phyloP scores from a whole-genome alignment of 2,329 filamentous ascomycete species.

The Lithohypha guttulata region DNA sequence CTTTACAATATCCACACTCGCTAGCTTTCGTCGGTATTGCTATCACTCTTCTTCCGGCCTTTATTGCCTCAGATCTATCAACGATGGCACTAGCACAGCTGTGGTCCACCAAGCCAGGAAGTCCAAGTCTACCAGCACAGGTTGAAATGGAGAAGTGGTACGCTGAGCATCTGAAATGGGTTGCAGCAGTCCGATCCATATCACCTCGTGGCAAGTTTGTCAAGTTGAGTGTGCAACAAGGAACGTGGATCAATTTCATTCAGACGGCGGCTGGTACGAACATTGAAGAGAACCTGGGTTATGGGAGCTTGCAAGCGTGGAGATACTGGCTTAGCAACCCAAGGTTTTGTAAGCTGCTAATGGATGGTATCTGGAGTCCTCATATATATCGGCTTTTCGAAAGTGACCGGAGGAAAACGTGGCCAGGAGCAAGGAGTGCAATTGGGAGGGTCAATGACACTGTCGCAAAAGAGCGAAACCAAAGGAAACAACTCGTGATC shows the following conservation, averaged over 20 bases:
- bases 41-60: conserved; percentile 20
- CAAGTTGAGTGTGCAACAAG: conserved; percentile 13
- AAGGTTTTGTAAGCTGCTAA: conserved; percentile 25
- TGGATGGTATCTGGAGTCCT: conserved; percentile 27
- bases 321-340: conserved; percentile 27
- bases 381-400: conserved; percentile 29
- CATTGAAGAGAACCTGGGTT: conserved; percentile 26
- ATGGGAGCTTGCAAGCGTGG: conserved; percentile 24
- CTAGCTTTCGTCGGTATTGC: conserved; percentile 26
- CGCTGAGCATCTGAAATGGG: conserved; percentile 17
- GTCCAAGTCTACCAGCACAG: conserved; percentile 17
- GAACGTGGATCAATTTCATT: conserved; percentile 23
- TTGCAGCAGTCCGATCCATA: conserved; percentile 9
- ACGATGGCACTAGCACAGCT: conserved; percentile 26
- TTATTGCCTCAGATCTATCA: conserved; percentile 24
- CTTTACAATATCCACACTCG: conserved; percentile 23
- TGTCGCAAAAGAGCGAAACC: neutral
- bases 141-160: conserved; percentile 23
- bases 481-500: too few species aligned
- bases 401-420: conserved; percentile 15
- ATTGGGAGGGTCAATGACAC: conserved; percentile 20
- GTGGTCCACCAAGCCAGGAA: conserved; percentile 23
- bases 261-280: conserved; percentile 26
- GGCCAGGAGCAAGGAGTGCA: conserved; percentile 24
- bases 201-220: conserved; percentile 6